Evolutionary conservation across 2,329 filamentous ascomycete species (phyloP), one percentile per base, ranked within the genome.

Genomic region (Fusarium sp.): DNA sequence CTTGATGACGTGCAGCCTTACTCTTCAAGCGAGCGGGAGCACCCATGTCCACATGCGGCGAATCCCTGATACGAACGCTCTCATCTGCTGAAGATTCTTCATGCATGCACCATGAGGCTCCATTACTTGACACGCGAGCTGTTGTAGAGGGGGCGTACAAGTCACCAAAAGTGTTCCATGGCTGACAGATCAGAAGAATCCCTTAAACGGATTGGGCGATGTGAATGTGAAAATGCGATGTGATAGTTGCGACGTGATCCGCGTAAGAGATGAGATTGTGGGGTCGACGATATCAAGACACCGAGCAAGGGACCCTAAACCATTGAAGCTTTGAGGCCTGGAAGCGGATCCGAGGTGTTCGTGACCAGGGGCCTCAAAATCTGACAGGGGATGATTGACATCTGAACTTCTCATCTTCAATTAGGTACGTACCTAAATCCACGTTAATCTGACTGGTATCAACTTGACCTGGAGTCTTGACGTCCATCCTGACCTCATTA

Each of bases 261-360:
- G 12, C 54, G 67, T 29, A 44, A 53, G 55, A 68, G 59, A 71
- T 69, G 68, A 69, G 60, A 69, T 62, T 71, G 68, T 71, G 55
- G 68, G 66, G 59, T 69, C 44, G 25, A 56, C 58, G 60, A 47
- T 57, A 48, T 32, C 54, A 49, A 58, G 58, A 45, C 58, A 56
- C 34, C 24, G 41, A 57, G 20, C 24, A 41, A 48, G 62, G 67
- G 62, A 55, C 67, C 67, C 51, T 57, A 58, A 58, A 58, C 38
- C 22, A 58, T 22, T 40, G 40, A 48, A 43, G 54, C 30, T 65
- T 66, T 66, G 62, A 66, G 63, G 62, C 63, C 70, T 62, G 65
- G 67, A 66, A 45, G 70, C 65, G 71, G 68, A 71, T 74, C 72
- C 72, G 72, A 70, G 70, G 69, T 52, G 68, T 74, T 74, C 70